A percentile compares a stretch with the other conserved stretches of the same genome.
Conservation (phyloP, 129 eudicot species). For the Smallanthus sonchifolius region DNA sequence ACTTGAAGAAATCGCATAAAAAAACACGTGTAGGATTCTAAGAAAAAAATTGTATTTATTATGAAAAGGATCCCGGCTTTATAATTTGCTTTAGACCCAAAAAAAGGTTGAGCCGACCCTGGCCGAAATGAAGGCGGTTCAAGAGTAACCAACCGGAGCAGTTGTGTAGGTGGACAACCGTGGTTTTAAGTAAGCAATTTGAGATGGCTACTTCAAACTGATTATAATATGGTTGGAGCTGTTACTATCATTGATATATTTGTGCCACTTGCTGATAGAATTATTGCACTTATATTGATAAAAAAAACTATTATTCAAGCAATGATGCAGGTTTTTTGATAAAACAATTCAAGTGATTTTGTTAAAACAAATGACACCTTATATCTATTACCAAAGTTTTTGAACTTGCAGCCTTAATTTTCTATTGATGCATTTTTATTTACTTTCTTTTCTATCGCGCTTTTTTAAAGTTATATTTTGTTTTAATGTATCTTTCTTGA, state of each 20-base stretch:
- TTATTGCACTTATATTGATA: too few relatives aligned
- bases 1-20: too few relatives aligned
- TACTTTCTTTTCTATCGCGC: neutral
- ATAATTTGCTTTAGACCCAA: too few relatives aligned
- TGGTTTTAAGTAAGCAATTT: neutral
- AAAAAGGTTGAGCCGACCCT: too few relatives aligned
- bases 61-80: too few relatives aligned
- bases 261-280: too few relatives aligned
- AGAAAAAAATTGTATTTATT: too few relatives aligned
- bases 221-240: neutral
- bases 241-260: neutral
- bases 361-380: neutral
- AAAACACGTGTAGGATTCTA: too few relatives aligned
- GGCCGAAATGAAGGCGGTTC: too few relatives aligned
- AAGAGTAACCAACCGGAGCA: too few relatives aligned
- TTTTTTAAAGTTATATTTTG: neutral
- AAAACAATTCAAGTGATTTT: neutral
- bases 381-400: neutral
- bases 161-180: neutral
- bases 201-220: neutral
- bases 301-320: too few relatives aligned
- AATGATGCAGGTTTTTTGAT: too few relatives aligned
- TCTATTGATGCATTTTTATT: neutral
- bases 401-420: constrained; percentile 7
- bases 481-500: neutral